Evolutionary conservation across 2,329 filamentous ascomycete species (phyloP), one percentile per base, ranked within the genome.

Genomic region (Bipolaris oryzae): DNA sequence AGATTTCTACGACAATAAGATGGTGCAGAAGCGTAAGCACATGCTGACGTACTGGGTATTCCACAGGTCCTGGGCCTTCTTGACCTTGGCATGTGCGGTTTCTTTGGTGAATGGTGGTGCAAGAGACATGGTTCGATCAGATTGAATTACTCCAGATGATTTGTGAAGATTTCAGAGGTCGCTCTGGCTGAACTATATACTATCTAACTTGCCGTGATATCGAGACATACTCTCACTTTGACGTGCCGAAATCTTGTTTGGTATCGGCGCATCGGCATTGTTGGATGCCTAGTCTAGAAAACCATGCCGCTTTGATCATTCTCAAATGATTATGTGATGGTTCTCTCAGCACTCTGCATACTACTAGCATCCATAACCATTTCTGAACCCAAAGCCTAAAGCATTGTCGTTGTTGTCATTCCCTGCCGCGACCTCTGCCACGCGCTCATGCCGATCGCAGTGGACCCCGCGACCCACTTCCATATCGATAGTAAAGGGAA

Each of bases 11-110:
- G 18, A 25, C 15, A 13, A 20, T 67, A 18, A 64, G 62, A 15
- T 25, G 55, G 10, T 25, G 31, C 34, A 20, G 35, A 49, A 13
- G 15, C 31, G 21, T 13, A 13, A 7, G 33, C 9, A 31, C 7
- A n/a, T 37, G 15, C 58, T 33, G 11, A 57, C 78, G 63, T 75
- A 91, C 89, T 80, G 84, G 1, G 87, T 89, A 69, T 96, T 96
- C 92, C 92, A 96, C 3, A 88, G 80, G 72, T 91, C 85, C 72
- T 96, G 92, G 0, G 90, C 91, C 16, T 87, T 88, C 77, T 96
- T 96, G 61, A 96, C 91, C 74, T 96, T 96, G 56, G 82, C 79
- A 15, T 79, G 79, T 2, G 92, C 92, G 1, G 87, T 88, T 71
- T 91, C 88, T 21, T 84, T 80, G 3, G 86, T 94, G 73, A 92